A percentile compares a stretch with the other conserved stretches of the same genome.
Evolutionary conservation across 257 asterid genomes (phyloP).

Genomic region (Przewalskia tangutica): DNA sequence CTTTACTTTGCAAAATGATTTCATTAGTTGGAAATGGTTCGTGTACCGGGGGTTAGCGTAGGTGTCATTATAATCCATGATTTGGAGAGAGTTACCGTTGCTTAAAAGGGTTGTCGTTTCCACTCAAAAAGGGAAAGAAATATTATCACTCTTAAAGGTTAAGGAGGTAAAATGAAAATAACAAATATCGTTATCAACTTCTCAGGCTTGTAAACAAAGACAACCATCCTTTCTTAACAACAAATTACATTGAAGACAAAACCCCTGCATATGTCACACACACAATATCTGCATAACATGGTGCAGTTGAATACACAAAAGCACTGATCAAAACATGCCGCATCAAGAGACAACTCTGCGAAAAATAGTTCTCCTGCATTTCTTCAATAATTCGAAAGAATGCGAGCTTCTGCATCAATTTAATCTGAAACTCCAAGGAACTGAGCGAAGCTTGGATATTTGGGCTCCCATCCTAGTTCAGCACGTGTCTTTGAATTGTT

Average conservation of each 20-base stretch:
- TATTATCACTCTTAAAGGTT: too few species aligned
- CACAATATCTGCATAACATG: background rate
- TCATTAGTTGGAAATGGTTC: too few species aligned
- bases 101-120: too few species aligned
- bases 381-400: background rate
- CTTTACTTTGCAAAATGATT: too few species aligned
- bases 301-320: background rate
- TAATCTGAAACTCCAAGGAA: conserved; percentile 49
- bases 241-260: background rate
- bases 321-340: background rate
- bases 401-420: background rate
- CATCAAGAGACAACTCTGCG: background rate
- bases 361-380: background rate
- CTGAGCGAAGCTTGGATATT: conserved; percentile 66
- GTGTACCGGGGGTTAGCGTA: too few species aligned
- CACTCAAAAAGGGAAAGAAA: too few species aligned
- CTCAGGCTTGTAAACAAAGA: background rate
- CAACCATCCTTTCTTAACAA: background rate
- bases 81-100: too few species aligned
- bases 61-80: too few species aligned
- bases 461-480: conserved; percentile 80
- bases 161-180: too few species aligned
- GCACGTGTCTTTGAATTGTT: conserved; percentile 68
- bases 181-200: too few species aligned
- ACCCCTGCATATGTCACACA: background rate